Base-by-base conservation (phyloP, 1,284 basidiomycete genomes). In the Fomitiporia mediterranea region DNA sequence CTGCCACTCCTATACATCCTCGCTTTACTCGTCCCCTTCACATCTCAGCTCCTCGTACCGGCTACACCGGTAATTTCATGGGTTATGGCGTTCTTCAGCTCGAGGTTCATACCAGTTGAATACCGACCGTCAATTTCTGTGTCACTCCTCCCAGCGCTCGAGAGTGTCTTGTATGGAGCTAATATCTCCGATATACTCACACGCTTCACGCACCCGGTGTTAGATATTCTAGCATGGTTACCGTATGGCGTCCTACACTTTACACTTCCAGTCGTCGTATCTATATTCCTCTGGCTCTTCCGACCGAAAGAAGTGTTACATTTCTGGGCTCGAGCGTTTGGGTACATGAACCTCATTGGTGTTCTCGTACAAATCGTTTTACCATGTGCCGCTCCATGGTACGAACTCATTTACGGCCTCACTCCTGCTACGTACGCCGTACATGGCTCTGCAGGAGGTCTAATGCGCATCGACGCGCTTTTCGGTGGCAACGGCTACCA, bases 151-250 rank as follows among this genome's bases (percentile, higher is more conserved):
- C 96, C 96, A 0, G 96, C 95, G 0, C 82, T 98, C 55, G 96
- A 99, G 70, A 87, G 89, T 7, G 92, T 97, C 30, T 78, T 97
- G 28, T 98, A 97, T 69, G 96, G 96, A 8, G 95, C 94, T 51
- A 98, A 98, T 73, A 95, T 98, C 60, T 94, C 91, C 34, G 94
- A 98, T 71, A 89, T 98, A 67, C 84, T 98, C 60, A 98, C 95
- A 2, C 82, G 94, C 17, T 94, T 86, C 71, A 98, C 95, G 2
- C 91, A 97, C 66, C 91, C 94, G 2, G 64, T 93, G 23, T 82
- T 99, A 51, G 96, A 99, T 69, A 81, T 99, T 60, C 67, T 97
- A 53, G 95, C 95, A 0, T 99, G 96, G 96, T 68, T 98, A 1
- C 95, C 96, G 0, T 99, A 99, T 67, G 97, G 97, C 17, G 82